A percentile compares a stretch with the other conserved stretches of the same genome.
Conservation (phyloP, 2,329 filamentous ascomycete genomes). For the Neonectria coccinea region DNA sequence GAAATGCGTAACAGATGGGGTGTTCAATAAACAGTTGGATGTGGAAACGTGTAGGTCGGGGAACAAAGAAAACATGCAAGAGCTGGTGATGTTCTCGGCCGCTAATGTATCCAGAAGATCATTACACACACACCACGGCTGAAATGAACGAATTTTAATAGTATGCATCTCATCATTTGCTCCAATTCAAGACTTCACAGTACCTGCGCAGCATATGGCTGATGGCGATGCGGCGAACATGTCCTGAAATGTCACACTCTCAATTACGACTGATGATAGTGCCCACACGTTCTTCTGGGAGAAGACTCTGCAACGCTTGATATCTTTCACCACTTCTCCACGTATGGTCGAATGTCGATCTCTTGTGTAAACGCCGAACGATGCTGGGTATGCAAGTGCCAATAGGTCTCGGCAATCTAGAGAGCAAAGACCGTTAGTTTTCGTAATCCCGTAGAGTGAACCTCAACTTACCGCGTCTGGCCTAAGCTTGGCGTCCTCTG, state of each 20-base stretch:
- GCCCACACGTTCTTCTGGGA: not conserved
- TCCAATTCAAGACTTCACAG: not conserved
- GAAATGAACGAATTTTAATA: not conserved
- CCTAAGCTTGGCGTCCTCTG: slow-evolving; percentile 73
- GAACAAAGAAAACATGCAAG: too few species aligned
- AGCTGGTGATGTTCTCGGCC: too few species aligned
- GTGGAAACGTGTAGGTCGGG: too few species aligned
- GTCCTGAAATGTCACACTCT: not conserved
- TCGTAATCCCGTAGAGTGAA: not conserved
- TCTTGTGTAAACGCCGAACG: slow-evolving; percentile 84
- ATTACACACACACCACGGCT: not conserved
- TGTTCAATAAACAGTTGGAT: too few species aligned
- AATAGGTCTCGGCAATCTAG: slow-evolving; percentile 88
- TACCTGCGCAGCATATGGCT: not conserved
- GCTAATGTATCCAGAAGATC: not conserved
- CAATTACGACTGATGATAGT: not conserved
- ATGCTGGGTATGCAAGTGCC: slow-evolving; percentile 85
- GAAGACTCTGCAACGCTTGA: not conserved
- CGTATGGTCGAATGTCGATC: slow-evolving; percentile 81
- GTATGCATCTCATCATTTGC: not conserved
- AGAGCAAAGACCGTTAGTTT: slow-evolving; percentile 22
- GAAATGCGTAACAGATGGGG: too few species aligned
- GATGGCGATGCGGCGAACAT: too few species aligned
- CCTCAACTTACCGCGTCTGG: slow-evolving; percentile 74
- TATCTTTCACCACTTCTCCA: slow-evolving; percentile 81